Conservation (phyloP, 2,329 filamentous ascomycete genomes). For the Verticillium albo-atrum region DNA sequence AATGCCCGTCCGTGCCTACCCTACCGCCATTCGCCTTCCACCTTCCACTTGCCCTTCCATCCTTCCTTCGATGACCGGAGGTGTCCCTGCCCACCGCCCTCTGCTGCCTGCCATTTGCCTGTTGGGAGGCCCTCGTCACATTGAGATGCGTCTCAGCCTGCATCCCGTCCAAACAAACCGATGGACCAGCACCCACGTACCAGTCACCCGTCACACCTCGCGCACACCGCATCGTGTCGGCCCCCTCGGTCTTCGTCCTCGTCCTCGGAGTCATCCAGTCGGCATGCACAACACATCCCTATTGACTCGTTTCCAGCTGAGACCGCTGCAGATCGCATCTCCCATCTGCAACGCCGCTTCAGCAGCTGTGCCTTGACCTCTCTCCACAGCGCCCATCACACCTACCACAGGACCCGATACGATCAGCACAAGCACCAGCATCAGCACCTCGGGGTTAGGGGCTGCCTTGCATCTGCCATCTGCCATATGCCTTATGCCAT, state of each 20-base stretch:
- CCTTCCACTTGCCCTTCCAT: background rate
- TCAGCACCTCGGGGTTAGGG: too few relatives aligned
- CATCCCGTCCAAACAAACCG: too few relatives aligned
- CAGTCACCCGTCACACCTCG: too few relatives aligned
- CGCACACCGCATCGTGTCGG: too few relatives aligned
- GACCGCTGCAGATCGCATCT: background rate
- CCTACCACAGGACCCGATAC: background rate
- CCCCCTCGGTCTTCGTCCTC: background rate
- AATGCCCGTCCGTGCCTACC: background rate
- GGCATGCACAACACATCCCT: background rate
- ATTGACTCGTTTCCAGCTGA: background rate
- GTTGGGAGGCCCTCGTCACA: too few relatives aligned
- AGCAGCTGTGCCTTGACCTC: background rate
- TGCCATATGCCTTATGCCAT: too few relatives aligned
- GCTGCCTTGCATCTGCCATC: background rate
- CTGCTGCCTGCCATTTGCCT: background rate
- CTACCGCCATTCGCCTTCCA: background rate
- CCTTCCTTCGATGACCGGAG: background rate
- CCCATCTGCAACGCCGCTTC: background rate
- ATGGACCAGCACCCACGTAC: too few relatives aligned
- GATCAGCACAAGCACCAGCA: too few relatives aligned
- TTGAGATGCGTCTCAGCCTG: too few relatives aligned
- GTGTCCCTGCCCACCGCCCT: background rate
- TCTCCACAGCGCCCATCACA: too few relatives aligned
- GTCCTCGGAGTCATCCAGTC: background rate